Percentiles rank a stretch among this genome's conserved stretches.
Conservation (phyloP, 2,329 filamentous ascomycete genomes). For the Ascochyta pisi region DNA sequence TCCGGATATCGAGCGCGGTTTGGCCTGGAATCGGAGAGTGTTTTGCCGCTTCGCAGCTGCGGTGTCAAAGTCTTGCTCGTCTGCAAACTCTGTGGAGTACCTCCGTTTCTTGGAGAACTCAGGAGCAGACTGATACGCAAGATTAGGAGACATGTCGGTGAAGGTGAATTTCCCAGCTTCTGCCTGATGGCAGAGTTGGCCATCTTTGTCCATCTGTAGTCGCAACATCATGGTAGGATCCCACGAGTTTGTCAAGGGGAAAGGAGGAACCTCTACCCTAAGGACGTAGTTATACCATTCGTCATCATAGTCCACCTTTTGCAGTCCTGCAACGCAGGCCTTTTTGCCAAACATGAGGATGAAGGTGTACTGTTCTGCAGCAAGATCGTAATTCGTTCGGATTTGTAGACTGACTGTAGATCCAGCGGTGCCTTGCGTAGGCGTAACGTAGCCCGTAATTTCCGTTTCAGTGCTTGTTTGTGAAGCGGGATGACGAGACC, state of each 20-base stretch:
- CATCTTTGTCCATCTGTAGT: conserved; percentile 65
- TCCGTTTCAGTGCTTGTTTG: conserved; percentile 59
- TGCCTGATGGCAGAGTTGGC: conserved; percentile 57
- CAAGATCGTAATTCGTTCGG: conserved; percentile 75
- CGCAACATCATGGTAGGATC: conserved; percentile 65
- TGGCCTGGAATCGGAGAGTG: conserved; percentile 45
- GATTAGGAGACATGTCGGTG: conserved; percentile 53
- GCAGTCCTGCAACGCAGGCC: conserved; percentile 71
- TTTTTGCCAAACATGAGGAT: conserved; percentile 84
- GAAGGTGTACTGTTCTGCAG: conserved; percentile 60
- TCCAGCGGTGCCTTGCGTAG: conserved; percentile 70
- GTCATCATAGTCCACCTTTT: conserved; percentile 64
- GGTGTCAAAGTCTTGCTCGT: conserved; percentile 38
- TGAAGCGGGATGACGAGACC: conserved; percentile 59
- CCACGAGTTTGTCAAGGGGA: conserved; percentile 62
- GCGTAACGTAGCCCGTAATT: conserved; percentile 69
- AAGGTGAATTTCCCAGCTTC: conserved; percentile 70
- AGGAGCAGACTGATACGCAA: conserved; percentile 40
- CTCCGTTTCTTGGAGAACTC: conserved; percentile 43
- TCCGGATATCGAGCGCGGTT: conserved; percentile 39
- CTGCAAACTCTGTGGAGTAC: conserved; percentile 39
- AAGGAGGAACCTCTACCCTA: conserved; percentile 73
- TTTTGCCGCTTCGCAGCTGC: conserved; percentile 48
- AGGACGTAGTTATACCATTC: conserved; percentile 74
- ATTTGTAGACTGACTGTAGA: conserved; percentile 77